Evolutionary conservation across 257 asterid species (phyloP).

Genomic region (Anisodus tanguticus): DNA sequence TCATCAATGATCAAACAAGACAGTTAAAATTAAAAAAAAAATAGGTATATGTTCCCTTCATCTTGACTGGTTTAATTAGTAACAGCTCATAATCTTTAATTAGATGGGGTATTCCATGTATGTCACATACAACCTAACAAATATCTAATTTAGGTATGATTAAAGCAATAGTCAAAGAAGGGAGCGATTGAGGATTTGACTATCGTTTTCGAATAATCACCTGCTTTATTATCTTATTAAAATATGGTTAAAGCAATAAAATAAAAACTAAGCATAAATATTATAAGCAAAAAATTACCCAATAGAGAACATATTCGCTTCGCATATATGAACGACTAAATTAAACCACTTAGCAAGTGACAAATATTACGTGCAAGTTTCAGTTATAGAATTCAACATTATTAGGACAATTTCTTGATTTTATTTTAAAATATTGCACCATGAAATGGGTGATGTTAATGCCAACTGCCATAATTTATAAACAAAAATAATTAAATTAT

Average conservation of each 20-base stretch:
- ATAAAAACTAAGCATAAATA: neutral
- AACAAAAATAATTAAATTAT: neutral
- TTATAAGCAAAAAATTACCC: neutral
- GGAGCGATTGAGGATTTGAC: slow-evolving; percentile 49
- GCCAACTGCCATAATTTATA: neutral
- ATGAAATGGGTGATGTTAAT: neutral
- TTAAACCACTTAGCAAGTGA: neutral
- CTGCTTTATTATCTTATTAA: slow-evolving; percentile 36
- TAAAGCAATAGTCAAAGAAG: slow-evolving; percentile 46
- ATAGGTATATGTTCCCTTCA: neutral
- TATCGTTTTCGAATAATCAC: slow-evolving; percentile 59
- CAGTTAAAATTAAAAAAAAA: too few species aligned
- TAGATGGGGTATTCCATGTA: slow-evolving; percentile 22
- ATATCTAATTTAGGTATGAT: slow-evolving; percentile 40
- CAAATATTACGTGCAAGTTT: neutral
- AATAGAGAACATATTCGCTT: slow-evolving; percentile 1
- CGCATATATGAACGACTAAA: neutral
- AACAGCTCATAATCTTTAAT: neutral
- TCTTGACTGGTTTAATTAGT: neutral
- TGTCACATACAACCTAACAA: slow-evolving; percentile 42
- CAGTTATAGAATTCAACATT: neutral
- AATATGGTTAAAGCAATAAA: neutral
- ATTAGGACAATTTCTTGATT: neutral
- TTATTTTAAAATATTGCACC: neutral
- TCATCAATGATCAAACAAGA: too few species aligned